Conservation (phyloP, 495 filamentous ascomycete species). For the Pyrenopolyporus hunteri region DNA sequence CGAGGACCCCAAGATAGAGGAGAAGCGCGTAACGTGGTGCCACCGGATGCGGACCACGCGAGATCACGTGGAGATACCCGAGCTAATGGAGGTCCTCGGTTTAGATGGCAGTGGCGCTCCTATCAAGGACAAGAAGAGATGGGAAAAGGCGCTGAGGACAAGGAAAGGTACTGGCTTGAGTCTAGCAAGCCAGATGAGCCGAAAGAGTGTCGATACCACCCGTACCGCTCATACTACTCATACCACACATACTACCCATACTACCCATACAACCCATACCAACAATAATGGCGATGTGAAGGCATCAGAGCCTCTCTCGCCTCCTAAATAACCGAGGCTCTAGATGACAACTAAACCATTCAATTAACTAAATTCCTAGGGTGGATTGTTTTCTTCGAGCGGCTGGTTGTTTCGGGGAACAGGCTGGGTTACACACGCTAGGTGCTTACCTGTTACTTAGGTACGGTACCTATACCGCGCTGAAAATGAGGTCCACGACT, state of each 20-base stretch:
- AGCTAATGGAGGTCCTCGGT: conserved; percentile 66
- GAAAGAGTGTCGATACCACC: conserved; percentile 36
- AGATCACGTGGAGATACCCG: conserved; percentile 74
- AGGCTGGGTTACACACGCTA: too few relatives aligned
- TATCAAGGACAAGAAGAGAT: conserved; percentile 50
- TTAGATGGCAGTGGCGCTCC: conserved; percentile 54
- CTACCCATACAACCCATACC: too few relatives aligned
- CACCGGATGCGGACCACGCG: conserved; percentile 82
- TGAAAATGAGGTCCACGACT: too few relatives aligned
- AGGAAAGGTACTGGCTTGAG: conserved; percentile 55
- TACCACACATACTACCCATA: too few relatives aligned
- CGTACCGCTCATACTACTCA: neutral
- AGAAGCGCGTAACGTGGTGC: conserved; percentile 74
- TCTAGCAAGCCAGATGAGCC: conserved; percentile 51
- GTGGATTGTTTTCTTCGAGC: too few relatives aligned
- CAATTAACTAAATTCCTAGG: too few relatives aligned
- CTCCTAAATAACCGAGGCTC: neutral
- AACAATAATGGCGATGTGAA: conserved; percentile 8
- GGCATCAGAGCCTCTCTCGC: neutral
- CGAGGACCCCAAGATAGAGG: conserved; percentile 42
- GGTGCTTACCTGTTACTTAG: too few relatives aligned
- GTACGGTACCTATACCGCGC: too few relatives aligned
- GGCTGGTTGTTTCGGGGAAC: too few relatives aligned
- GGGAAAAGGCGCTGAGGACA: conserved; percentile 47
- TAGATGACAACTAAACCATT: too few relatives aligned